phyloP scores from a whole-genome alignment of 208 protist species.

The Trypanosoma caninum region DNA sequence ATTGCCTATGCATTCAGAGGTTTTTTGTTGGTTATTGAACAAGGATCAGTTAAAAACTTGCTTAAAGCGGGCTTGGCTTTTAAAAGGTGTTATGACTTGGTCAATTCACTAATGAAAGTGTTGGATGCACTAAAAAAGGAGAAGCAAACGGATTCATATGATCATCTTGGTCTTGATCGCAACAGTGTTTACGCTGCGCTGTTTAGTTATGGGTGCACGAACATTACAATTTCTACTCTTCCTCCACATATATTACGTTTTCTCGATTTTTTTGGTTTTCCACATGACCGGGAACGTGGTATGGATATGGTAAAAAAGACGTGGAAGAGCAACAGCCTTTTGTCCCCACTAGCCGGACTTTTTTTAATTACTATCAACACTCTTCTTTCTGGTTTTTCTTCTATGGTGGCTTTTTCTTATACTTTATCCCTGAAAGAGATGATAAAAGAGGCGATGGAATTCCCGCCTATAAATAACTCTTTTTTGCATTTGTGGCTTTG shows the following conservation, averaged over 20 bases:
- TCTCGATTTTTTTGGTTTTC: conserved; percentile 49
- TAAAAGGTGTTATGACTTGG: conserved; percentile 32
- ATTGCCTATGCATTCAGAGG: conserved; percentile 42
- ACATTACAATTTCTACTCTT: conserved; percentile 44
- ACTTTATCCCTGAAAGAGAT: conserved; percentile 32
- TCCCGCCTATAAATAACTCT: conserved; percentile 28
- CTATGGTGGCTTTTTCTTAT: conserved; percentile 25
- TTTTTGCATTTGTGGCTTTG: conserved; percentile 59
- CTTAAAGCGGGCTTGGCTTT: conserved; percentile 50
- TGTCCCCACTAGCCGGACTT: conserved; percentile 50
- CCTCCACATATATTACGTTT: conserved; percentile 30
- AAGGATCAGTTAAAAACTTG: conserved; percentile 30
- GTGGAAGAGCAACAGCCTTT: conserved; percentile 52
- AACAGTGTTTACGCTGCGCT: conserved; percentile 59
- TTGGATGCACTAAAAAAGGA: conserved; percentile 32
- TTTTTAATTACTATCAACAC: conserved; percentile 42
- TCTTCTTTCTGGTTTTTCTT: conserved; percentile 35
- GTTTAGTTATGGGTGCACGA: conserved; percentile 41
- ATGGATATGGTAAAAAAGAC: conserved; percentile 32
- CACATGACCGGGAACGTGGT: conserved; percentile 41
- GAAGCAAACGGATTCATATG: conserved; percentile 19
- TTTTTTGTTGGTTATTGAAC: conserved; percentile 43
- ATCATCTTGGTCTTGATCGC: conserved; percentile 39
- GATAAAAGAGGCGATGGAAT: conserved; percentile 18
- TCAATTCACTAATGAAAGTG: conserved; percentile 33